phyloP scores from a whole-genome alignment of 768 basidiomycete genomes.

The Rhizopogon sp. region DNA sequence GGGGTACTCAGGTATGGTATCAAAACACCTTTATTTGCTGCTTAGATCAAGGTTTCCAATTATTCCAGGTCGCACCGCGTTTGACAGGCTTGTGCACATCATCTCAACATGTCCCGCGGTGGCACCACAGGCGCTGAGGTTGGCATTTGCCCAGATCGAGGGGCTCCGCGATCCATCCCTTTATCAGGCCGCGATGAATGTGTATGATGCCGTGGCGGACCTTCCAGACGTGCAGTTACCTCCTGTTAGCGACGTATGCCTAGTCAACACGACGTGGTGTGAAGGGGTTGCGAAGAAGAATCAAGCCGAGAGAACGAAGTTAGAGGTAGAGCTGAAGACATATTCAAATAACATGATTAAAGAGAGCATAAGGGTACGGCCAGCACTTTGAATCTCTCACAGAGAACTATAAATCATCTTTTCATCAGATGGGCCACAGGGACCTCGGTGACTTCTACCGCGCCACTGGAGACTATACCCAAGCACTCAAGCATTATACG shows the following conservation, averaged over 20 bases:
- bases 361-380: slow-evolving; percentile 86
- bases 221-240: slow-evolving; percentile 36
- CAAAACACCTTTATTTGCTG: background rate
- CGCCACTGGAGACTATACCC: slow-evolving; percentile 62
- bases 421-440: slow-evolving; percentile 76
- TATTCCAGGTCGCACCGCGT: slow-evolving; percentile 61
- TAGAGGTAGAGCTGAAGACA: slow-evolving; percentile 93
- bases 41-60: background rate
- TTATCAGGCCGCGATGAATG: slow-evolving; percentile 43
- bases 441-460: slow-evolving; percentile 83
- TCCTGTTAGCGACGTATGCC: slow-evolving; percentile 40
- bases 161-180: slow-evolving; percentile 65
- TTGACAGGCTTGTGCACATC: slow-evolving; percentile 70
- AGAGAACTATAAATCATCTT: background rate
- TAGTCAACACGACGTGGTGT: slow-evolving; percentile 66
- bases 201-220: slow-evolving; percentile 46
- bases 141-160: slow-evolving; percentile 60
- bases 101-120: slow-evolving; percentile 60
- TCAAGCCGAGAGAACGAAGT: slow-evolving; percentile 67
- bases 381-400: background rate
- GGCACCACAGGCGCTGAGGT: slow-evolving; percentile 66
- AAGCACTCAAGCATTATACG: slow-evolving; percentile 78
- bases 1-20: slow-evolving; percentile 60
- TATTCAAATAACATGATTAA: slow-evolving; percentile 98
- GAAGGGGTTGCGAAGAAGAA: slow-evolving; percentile 65